Evolutionary conservation across 768 basidiomycete genomes (phyloP), one percentile per base, ranked within the genome.

Genomic region (Dioszegia aurantiaca): DNA sequence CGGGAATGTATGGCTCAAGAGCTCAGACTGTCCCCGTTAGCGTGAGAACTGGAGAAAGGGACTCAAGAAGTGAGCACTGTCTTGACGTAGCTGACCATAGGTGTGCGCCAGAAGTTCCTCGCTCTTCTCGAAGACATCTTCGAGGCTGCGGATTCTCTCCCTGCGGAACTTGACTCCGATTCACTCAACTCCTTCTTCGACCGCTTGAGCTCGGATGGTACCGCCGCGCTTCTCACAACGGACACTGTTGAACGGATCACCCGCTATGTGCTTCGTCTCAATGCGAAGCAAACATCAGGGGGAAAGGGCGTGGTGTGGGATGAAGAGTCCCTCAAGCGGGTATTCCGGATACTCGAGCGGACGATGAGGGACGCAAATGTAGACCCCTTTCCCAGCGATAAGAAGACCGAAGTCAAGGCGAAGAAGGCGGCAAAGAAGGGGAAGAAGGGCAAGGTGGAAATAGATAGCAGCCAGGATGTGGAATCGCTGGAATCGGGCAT

Each of bases 121-220:
- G 83, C 84, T 2, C 77, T 90, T 17, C 79, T 94, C 0, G 89
- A 91, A 62, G 90, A 94, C 54, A 82, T 95, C 16, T 88, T 94
- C 56, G 86, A 88, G 61, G 85, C 87, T 0, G 86, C 89, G 65
- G 91, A 92, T 69, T 73, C 81, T 0, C 78, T 90, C 16, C 81
- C 86, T 2, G 78, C 83, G 0, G 86, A 87, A 47, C 74, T 79
- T 1, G 80, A 82, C 37, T 59, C 78, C n/a, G 59, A 70, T 78
- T 90, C 12, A 80, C 84, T 3, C 70, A 64, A 61, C 28, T 46
- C 59, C n/a, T 73, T 67, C 43, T 73, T 72, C 48, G 27, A 59
- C 14, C 46, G 48, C 11, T 43, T 58, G 19, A 48, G 62, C 16
- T 41, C 42, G 33, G 63, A 64, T 19, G 63, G 56, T 4, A 27